Percentiles rank a stretch among this genome's conserved stretches.
phyloP scores from a whole-genome alignment of 805 yeast species.

The Saccharomycopsis capsularis region DNA sequence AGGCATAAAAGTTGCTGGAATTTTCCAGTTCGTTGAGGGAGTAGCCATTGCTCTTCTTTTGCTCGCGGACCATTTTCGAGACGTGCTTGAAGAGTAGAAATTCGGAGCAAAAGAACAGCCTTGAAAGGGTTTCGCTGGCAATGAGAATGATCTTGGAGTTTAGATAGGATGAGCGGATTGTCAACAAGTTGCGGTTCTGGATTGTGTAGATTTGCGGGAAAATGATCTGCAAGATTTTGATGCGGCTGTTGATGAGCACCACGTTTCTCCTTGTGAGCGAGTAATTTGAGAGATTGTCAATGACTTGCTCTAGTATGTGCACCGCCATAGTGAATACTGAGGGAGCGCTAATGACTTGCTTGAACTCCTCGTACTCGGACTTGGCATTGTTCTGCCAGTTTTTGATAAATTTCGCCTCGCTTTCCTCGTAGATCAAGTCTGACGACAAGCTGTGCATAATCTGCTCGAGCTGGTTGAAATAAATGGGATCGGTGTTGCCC shows the following conservation, averaged over 20 bases:
- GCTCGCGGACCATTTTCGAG: not conserved
- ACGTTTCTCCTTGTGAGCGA: slow-evolving; percentile 8
- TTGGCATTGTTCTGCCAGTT: not conserved
- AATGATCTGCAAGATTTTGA: slow-evolving; percentile 3
- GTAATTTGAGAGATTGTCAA: slow-evolving; percentile 7
- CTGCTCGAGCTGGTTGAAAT: slow-evolving; percentile 6
- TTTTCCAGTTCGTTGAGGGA: too few species aligned
- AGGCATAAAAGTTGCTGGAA: not conserved
- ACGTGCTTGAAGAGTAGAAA: slow-evolving; percentile 9
- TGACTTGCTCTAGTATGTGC: slow-evolving; percentile 8
- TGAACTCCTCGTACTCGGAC: not conserved
- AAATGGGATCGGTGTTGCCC: not conserved
- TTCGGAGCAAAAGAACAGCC: slow-evolving; percentile 8
- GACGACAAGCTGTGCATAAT: not conserved
- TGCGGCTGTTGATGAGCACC: slow-evolving; percentile 4
- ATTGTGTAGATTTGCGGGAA: slow-evolving; percentile 1
- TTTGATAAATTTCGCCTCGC: not conserved
- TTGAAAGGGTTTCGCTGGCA: slow-evolving; percentile 3
- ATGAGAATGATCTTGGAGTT: not conserved
- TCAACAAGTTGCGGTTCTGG: not conserved
- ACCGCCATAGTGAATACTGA: not conserved
- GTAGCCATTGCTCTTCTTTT: too few species aligned
- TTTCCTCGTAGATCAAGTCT: not conserved
- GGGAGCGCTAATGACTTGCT: not conserved
- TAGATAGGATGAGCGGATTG: slow-evolving; percentile 1